Evolutionary conservation across 129 eudicot genomes (phyloP).

Genomic region (Artemisia argyi): DNA sequence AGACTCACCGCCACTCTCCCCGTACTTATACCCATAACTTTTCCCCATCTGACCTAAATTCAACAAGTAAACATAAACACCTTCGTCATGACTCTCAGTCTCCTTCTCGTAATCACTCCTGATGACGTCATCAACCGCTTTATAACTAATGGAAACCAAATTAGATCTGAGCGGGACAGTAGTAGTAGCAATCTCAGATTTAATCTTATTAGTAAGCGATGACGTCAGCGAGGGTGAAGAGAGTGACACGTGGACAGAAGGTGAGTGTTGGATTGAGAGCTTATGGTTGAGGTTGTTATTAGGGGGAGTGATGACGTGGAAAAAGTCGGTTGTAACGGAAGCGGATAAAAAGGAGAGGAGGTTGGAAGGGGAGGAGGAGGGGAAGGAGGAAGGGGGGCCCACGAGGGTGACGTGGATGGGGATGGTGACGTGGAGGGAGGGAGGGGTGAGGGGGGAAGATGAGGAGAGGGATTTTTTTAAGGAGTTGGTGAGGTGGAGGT

Average conservation of each 20-base stretch:
- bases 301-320: conserved; percentile 71
- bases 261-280: conserved; percentile 57
- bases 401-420: conserved; percentile 68
- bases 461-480: conserved; percentile 55
- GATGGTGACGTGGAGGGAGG: conserved; percentile 58
- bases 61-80: conserved; percentile 52
- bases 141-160: conserved; percentile 45
- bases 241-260: conserved; percentile 50
- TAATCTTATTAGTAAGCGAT: conserved; percentile 36
- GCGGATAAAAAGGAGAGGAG: conserved; percentile 65
- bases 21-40: conserved; percentile 70
- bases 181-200: conserved; percentile 35
- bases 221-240: conserved; percentile 51
- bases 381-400: conserved; percentile 63
- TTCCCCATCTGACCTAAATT: conserved; percentile 63
- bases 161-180: conserved; percentile 60
- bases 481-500: conserved; percentile 57
- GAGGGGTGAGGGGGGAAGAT: conserved; percentile 43
- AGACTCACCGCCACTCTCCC: conserved; percentile 53
- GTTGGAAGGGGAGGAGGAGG: conserved; percentile 49
- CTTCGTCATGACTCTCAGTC: conserved; percentile 19
- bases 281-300: conserved; percentile 30
- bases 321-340: conserved; percentile 70
- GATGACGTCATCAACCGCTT: conserved; percentile 46
- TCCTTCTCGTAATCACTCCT: conserved; percentile 46